These are phyloP conservation scores for Smittium mucronatum DNA, from an alignment of 371 early-diverging fungal genomes.

Conservation along the genomic window DNA sequence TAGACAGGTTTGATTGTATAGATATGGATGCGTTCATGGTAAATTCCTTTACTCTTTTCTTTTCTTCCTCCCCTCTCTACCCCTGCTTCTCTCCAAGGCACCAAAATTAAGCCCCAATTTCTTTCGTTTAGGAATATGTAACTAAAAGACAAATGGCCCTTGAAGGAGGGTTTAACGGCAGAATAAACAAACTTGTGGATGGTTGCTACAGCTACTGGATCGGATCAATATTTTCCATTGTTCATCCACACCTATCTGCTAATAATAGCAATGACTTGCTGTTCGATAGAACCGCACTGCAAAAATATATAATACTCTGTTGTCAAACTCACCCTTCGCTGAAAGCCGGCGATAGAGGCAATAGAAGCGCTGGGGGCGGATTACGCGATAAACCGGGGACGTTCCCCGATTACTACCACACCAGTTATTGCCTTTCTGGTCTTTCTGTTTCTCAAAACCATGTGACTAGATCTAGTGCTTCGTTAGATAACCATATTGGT, in stretches of 20 bases:
- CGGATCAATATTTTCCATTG: slow-evolving; percentile 69
- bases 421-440: slow-evolving; percentile 84
- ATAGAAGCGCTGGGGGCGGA: slow-evolving; percentile 45
- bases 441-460: slow-evolving; percentile 49
- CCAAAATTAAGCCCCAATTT: background rate
- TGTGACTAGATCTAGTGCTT: slow-evolving; percentile 17
- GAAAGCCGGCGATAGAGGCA: background rate
- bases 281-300: slow-evolving; percentile 46
- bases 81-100: no score
- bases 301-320: slow-evolving; percentile 73
- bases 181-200: slow-evolving; percentile 95
- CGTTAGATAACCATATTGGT: no score
- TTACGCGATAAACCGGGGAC: slow-evolving; percentile 84
- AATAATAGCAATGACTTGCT: slow-evolving; percentile 20
- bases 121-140: slow-evolving; percentile 50
- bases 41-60: no score
- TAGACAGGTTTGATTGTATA: slow-evolving; percentile 47
- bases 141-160: slow-evolving; percentile 64
- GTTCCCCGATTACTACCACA: slow-evolving; percentile 88
- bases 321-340: slow-evolving; percentile 49
- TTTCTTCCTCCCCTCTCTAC: no score
- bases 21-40: slow-evolving; percentile 48
- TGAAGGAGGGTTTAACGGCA: slow-evolving; percentile 93
- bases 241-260: slow-evolving; percentile 36
- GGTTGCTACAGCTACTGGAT: slow-evolving; percentile 97